phyloP scores from a whole-genome alignment of 2,329 filamentous ascomycete species.

The Ophiosphaerella narmari region DNA sequence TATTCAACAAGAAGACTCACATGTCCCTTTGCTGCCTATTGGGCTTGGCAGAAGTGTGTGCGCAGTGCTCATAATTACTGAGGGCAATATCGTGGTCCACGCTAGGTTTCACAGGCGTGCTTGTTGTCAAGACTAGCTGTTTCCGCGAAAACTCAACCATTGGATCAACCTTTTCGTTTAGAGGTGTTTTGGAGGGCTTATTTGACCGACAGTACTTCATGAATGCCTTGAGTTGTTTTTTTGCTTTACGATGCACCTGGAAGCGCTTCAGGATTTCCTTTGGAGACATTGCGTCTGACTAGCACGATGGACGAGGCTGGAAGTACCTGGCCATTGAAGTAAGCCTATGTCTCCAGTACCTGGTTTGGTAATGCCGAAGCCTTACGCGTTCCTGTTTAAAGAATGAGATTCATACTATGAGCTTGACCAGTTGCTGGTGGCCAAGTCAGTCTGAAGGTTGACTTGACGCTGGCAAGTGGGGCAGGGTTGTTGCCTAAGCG shows the following conservation, averaged over 20 bases:
- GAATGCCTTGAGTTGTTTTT: neutral
- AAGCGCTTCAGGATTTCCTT: neutral
- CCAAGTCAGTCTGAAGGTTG: neutral
- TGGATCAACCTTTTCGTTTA: neutral
- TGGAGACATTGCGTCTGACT: neutral
- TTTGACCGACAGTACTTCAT: neutral
- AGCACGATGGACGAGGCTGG: neutral
- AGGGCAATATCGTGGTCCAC: neutral
- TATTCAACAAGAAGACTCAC: neutral
- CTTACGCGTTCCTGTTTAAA: neutral
- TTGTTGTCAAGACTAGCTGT: neutral
- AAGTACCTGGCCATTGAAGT: too few relatives aligned
- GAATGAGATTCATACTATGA: neutral
- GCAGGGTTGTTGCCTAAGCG: constrained; percentile 1
- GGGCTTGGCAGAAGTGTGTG: neutral
- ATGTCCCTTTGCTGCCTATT: neutral
- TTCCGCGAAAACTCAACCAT: neutral
- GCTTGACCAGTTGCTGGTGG: neutral
- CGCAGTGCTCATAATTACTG: neutral
- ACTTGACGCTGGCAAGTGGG: neutral
- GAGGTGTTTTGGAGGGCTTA: neutral
- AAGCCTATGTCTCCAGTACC: neutral
- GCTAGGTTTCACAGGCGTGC: neutral
- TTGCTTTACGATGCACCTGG: neutral
- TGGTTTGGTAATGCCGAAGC: neutral